Evolutionary conservation across 1,139 yeast species (phyloP).

Genomic region (Diutina mesorugosa): DNA sequence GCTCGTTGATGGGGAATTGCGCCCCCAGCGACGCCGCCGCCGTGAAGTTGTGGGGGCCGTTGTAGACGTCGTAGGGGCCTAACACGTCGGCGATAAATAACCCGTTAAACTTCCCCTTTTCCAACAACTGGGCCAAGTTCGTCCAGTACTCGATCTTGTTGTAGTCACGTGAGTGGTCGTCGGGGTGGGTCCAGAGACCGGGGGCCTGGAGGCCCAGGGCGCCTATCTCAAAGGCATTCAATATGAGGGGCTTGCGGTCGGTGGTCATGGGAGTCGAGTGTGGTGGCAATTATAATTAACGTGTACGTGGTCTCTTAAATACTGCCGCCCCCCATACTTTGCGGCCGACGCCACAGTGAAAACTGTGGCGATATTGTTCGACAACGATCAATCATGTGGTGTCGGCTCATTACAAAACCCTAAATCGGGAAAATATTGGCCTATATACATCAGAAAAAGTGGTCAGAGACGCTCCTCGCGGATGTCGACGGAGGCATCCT

Average conservation of each 20-base stretch:
- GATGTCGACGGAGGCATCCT: constrained; percentile 23
- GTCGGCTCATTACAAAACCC: background rate
- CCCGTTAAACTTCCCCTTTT: constrained; percentile 31
- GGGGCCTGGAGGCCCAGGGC: constrained; percentile 25
- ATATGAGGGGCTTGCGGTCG: constrained; percentile 12
- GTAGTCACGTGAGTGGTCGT: constrained; percentile 21
- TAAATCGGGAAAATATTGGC: background rate
- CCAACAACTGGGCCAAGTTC: constrained; percentile 28
- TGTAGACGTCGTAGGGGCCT: constrained; percentile 30
- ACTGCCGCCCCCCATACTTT: background rate
- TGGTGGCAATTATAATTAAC: background rate
- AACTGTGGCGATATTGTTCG: background rate
- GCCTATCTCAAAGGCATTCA: constrained; percentile 29
- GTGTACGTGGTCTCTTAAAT: background rate
- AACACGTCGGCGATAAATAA: constrained; percentile 35
- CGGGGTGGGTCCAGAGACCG: constrained; percentile 32
- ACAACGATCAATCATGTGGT: background rate
- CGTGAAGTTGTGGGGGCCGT: constrained; percentile 21
- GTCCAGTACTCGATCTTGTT: constrained; percentile 33
- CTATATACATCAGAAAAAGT: background rate
- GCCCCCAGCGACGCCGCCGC: constrained; percentile 28
- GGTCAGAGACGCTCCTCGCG: constrained; percentile 7
- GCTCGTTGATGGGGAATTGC: constrained; percentile 30
- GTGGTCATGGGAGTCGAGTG: background rate
- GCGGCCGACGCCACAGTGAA: background rate